These are phyloP conservation scores for Musa troglodytarum DNA, from an alignment of 176 grass and related monocot genomes.

Conservation along the genomic window DNA sequence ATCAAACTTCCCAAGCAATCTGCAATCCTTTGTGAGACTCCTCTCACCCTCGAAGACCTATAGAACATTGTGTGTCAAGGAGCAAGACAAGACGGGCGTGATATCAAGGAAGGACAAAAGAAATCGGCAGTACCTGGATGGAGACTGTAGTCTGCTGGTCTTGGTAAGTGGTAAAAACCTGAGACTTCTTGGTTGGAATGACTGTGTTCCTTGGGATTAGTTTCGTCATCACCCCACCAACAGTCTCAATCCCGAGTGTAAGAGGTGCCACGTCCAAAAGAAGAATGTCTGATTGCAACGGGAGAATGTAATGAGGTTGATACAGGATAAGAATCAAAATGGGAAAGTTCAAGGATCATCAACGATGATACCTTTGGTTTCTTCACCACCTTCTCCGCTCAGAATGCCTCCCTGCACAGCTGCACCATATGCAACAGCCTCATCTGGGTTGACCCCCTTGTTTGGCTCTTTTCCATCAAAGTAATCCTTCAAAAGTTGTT, in stretches of 20 bases:
- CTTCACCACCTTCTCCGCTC: constrained; percentile 37
- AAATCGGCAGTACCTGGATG: constrained; percentile 29
- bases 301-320: background rate
- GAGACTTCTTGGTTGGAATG: constrained; percentile 57
- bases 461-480: constrained; percentile 61
- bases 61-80: background rate
- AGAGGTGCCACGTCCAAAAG: constrained; percentile 55
- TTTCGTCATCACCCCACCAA: constrained; percentile 62
- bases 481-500: constrained; percentile 56
- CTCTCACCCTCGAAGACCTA: constrained; percentile 63
- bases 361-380: constrained; percentile 31
- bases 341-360: background rate
- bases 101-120: background rate
- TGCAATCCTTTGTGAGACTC: constrained; percentile 59
- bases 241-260: constrained; percentile 66
- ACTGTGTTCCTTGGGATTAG: constrained; percentile 54
- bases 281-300: constrained; percentile 34
- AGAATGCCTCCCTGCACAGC: constrained; percentile 52
- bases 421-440: constrained; percentile 52
- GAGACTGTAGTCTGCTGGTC: constrained; percentile 56
- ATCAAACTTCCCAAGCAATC: constrained; percentile 50
- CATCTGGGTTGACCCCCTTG: constrained; percentile 52
- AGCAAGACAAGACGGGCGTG: no score
- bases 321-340: background rate
- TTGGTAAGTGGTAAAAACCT: constrained; percentile 58